Conservation (phyloP, 768 basidiomycete species). For the Rickenella mellea region DNA sequence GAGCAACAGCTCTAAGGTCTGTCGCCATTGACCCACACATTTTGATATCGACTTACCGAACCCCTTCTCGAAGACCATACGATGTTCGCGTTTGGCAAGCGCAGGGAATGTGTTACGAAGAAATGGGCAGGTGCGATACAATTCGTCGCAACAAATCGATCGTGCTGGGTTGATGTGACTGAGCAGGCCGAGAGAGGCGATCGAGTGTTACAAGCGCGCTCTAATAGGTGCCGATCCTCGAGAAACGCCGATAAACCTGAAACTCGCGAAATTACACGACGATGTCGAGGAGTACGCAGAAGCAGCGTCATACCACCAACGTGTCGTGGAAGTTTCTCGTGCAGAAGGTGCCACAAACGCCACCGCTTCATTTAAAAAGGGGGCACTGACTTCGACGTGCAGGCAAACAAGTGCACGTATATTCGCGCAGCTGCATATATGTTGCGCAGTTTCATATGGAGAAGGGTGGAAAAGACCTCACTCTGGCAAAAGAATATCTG, state of each 20-base stretch:
- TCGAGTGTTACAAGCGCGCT: conserved; percentile 86
- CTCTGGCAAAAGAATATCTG: conserved; percentile 63
- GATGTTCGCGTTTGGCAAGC: conserved; percentile 96
- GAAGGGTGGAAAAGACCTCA: conserved; percentile 52
- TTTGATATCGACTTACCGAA: neutral
- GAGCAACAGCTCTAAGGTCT: conserved; percentile 85
- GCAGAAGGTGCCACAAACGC: conserved; percentile 40
- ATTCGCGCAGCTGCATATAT: conserved; percentile 75
- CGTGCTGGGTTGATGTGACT: neutral
- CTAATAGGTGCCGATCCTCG: conserved; percentile 71
- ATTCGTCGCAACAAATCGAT: neutral
- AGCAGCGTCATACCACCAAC: conserved; percentile 73
- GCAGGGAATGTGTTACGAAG: conserved; percentile 88
- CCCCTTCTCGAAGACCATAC: conserved; percentile 56
- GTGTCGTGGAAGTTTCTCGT: conserved; percentile 65
- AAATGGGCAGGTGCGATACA: conserved; percentile 68
- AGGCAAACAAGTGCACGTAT: conserved; percentile 68
- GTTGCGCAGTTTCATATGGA: conserved; percentile 74
- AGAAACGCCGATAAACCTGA: conserved; percentile 64
- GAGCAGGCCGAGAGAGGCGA: conserved; percentile 73
- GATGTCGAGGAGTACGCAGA: conserved; percentile 56
- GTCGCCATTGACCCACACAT: conserved; percentile 8
- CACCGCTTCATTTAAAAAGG: conserved; percentile 6
- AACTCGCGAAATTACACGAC: conserved; percentile 64
- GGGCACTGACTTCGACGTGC: conserved; percentile 16